A percentile compares a stretch with the other conserved stretches of the same genome.
These are phyloP conservation scores for Beauveria scarabaeidicola DNA, from an alignment of 2,329 filamentous ascomycete species.

Conservation along the genomic window DNA sequence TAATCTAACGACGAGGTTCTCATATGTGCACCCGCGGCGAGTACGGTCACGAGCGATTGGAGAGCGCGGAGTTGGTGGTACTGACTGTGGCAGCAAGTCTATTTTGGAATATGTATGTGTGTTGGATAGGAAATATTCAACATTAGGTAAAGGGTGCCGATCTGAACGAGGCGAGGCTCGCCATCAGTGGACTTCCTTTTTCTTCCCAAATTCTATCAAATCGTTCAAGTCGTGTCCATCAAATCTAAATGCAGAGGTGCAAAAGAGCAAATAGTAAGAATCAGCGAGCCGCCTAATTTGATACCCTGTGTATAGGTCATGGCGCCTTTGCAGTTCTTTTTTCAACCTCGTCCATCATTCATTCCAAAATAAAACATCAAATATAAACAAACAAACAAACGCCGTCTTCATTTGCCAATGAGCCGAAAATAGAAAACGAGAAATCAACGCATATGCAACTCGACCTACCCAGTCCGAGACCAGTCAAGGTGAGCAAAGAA, in stretches of 20 bases:
- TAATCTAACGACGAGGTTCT: slow-evolving; percentile 17
- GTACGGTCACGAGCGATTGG: neutral
- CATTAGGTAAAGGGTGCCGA: neutral
- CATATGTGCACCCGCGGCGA: neutral
- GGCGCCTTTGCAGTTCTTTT: neutral
- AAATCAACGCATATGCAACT: neutral
- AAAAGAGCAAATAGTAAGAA: neutral
- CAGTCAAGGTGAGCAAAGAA: neutral
- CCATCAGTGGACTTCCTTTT: neutral
- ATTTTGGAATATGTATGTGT: neutral
- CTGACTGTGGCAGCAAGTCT: neutral
- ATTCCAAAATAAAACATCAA: neutral
- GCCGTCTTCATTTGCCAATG: neutral
- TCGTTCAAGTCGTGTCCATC: slow-evolving; percentile 4
- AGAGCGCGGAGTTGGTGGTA: neutral
- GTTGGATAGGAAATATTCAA: neutral
- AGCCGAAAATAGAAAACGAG: neutral
- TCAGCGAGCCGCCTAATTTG: neutral
- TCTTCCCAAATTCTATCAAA: slow-evolving; percentile 2
- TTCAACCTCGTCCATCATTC: neutral
- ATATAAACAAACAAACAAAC: neutral
- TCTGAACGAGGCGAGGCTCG: neutral
- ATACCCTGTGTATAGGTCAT: neutral
- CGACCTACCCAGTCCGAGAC: neutral
- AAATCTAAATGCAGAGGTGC: slow-evolving; percentile 4